Base-by-base conservation (phyloP, 352 stramenopile species). In the Globisporangium megalacanthum region DNA sequence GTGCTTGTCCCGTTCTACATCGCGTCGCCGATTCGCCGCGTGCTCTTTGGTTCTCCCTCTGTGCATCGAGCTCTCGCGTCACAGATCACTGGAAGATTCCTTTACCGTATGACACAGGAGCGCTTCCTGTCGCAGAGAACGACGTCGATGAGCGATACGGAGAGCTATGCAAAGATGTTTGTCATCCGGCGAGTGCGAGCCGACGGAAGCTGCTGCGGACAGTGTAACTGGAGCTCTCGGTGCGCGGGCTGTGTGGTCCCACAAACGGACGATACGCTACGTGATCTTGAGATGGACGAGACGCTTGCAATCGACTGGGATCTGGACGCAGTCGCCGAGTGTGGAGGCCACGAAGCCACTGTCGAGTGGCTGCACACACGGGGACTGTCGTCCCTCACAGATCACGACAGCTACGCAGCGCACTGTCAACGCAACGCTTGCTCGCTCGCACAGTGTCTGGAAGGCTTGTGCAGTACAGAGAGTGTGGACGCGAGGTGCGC, bases 231-330 rank as follows among this genome's bases (percentile, higher is more conserved):
- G 83, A 71, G 59, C 4, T 51, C 66, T 9, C 56, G 67, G 15
- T 91, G 83, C 25, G 45, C 49, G 10, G 80, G 83, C 9, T 91
- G 83, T 52, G 47, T 68, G 15, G 70, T 92, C 13, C 61, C 66
- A 9, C 54, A 60, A 4, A 47, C 60, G 4, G 61, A 62, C 6
- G 64, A 62, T 10, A 61, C 73, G 10, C 37, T 84, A 2, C 60
- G 72, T 10, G 65, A 79, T 20, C 47, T 81, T 29, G 52, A 62
- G 9, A 79, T 76, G 62, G 73, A 76, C 29, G 70, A 87, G 29
- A 88, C 72, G 9, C 70, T 90, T 49, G 78, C 79, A 4, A 78
- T 92, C 33, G 79, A 92, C 51, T 90, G 82, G 82, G 31, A 79
- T 14, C 7, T 55, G 0, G 61, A 73, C 14, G 15, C 31, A 45